These are phyloP conservation scores for Scedosporium apiospermum DNA, from an alignment of 2,329 filamentous ascomycete species.

Conservation along the genomic window DNA sequence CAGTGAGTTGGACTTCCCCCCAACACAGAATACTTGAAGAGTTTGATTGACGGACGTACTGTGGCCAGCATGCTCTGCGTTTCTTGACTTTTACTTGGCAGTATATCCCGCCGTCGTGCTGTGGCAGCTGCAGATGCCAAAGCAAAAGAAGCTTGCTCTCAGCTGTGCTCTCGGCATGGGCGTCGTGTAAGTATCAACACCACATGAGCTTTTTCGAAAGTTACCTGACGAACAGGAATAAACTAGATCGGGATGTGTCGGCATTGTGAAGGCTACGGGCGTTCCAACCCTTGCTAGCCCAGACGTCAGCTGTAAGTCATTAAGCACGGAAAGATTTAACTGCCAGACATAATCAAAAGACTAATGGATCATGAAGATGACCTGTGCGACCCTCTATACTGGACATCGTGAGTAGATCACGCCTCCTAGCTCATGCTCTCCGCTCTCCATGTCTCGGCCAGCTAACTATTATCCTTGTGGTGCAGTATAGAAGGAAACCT, in stretches of 20 bases:
- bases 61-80: slow-evolving; percentile 13
- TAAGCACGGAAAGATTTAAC: neutral
- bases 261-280: neutral
- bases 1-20: neutral
- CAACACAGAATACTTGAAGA: too few species aligned
- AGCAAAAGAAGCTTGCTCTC: slow-evolving; percentile 16
- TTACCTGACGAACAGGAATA: neutral
- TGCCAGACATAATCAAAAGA: neutral
- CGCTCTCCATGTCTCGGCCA: too few species aligned
- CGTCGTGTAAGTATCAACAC: slow-evolving; percentile 13
- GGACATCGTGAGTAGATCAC: neutral
- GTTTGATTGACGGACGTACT: slow-evolving; percentile 11
- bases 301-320: slow-evolving; percentile 2
- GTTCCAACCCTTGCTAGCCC: neutral
- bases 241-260: neutral
- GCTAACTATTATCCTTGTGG: neutral
- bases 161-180: slow-evolving; percentile 17
- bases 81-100: slow-evolving; percentile 18
- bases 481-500: slow-evolving; percentile 17
- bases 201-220: neutral
- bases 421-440: neutral
- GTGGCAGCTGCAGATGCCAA: slow-evolving; percentile 13
- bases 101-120: slow-evolving; percentile 15
- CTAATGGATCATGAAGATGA: neutral
- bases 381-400: neutral